These are phyloP conservation scores for Penicillium sp. DNA, from an alignment of 2,329 filamentous ascomycete genomes.

Conservation along the genomic window DNA sequence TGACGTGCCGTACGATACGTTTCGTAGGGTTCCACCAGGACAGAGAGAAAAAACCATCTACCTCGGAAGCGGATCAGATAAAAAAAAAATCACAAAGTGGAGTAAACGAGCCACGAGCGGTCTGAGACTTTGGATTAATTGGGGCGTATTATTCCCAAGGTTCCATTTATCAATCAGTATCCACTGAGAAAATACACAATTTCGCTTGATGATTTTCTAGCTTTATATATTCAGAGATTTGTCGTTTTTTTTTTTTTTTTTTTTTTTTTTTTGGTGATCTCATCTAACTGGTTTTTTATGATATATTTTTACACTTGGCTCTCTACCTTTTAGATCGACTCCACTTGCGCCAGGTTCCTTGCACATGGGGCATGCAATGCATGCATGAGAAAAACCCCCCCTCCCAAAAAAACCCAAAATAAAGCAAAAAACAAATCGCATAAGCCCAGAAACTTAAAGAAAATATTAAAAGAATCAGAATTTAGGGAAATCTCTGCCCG, in stretches of 20 bases:
- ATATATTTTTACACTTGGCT: no score
- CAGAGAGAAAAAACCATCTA: background rate
- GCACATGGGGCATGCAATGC: background rate
- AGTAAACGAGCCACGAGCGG: background rate
- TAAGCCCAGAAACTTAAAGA: background rate
- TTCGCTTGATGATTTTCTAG: background rate
- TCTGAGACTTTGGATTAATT: background rate
- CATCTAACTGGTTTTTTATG: background rate
- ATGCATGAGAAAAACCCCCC: background rate
- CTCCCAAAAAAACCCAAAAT: background rate
- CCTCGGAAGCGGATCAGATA: constrained; percentile 25
- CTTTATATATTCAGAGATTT: background rate
- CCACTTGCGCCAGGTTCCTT: constrained; percentile 6
- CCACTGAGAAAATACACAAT: constrained; percentile 5
- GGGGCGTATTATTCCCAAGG: constrained; percentile 11
- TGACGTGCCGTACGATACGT: constrained; percentile 14
- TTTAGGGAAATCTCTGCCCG: background rate
- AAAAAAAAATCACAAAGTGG: constrained; percentile 17
- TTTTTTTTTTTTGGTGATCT: no score
- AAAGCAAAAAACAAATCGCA: background rate
- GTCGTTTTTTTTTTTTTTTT: background rate
- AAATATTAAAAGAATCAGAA: background rate
- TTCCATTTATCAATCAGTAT: constrained; percentile 23
- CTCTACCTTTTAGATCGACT: background rate
- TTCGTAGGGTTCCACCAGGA: constrained; percentile 1